These are phyloP conservation scores for Puccinia sorghi DNA, from an alignment of 1,284 basidiomycete species.

Conservation along the genomic window DNA sequence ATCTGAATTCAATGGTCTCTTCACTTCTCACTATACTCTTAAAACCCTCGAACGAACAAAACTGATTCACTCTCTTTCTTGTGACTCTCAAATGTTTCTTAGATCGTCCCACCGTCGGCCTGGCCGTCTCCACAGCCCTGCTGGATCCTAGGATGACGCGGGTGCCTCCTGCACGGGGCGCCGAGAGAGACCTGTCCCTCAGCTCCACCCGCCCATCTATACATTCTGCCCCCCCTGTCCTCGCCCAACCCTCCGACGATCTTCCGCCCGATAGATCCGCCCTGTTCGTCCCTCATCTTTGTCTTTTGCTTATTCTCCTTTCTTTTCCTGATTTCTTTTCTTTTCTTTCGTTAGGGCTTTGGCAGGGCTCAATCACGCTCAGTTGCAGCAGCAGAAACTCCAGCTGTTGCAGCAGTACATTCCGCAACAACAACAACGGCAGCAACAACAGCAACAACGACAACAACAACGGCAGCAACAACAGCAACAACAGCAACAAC, in stretches of 20 bases:
- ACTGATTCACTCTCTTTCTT: neutral
- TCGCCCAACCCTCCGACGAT: neutral
- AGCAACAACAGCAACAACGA: neutral
- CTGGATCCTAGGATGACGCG: neutral
- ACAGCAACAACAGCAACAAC: neutral
- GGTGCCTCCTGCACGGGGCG: neutral
- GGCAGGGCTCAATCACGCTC: neutral
- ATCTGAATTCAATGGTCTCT: conserved; percentile 11
- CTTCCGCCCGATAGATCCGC: neutral
- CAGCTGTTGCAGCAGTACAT: neutral
- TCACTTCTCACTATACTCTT: neutral
- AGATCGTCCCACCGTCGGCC: neutral
- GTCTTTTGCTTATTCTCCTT: neutral
- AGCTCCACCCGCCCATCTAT: neutral
- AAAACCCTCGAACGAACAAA: neutral
- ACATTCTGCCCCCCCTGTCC: neutral
- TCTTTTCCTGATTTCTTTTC: neutral
- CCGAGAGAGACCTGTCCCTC: too few relatives aligned
- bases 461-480: neutral
- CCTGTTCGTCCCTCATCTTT: neutral
- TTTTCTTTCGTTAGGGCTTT: neutral
- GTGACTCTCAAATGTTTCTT: neutral
- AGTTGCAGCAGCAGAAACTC: neutral
- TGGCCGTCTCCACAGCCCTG: neutral
- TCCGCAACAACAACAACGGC: neutral